phyloP scores from a whole-genome alignment of 805 yeast genomes.

The Ogataea naganishii region DNA sequence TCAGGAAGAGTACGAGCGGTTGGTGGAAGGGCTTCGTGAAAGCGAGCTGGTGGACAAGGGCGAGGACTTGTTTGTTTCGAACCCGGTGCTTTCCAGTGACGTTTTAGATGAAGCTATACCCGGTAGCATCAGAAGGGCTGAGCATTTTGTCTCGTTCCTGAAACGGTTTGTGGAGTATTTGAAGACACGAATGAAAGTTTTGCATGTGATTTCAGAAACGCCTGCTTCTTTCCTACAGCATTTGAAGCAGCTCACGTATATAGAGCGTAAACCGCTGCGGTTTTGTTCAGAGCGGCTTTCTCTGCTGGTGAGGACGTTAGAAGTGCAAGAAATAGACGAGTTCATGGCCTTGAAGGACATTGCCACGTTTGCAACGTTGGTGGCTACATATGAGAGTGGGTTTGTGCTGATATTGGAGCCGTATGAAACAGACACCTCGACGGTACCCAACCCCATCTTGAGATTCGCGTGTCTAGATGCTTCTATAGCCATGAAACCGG shows the following conservation, averaged over 20 bases:
- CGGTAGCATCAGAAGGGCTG: constrained; percentile 94
- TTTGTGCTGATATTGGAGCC: constrained; percentile 91
- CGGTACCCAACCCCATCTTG: constrained; percentile 94
- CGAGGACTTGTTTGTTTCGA: constrained; percentile 68
- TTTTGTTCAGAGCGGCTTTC: constrained; percentile 91
- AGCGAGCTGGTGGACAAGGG: constrained; percentile 56
- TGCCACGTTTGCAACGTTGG: constrained; percentile 93
- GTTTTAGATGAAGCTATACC: constrained; percentile 89
- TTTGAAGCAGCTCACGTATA: constrained; percentile 84
- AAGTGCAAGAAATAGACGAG: constrained; percentile 82
- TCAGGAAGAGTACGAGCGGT: constrained; percentile 83
- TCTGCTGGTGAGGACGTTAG: constrained; percentile 80
- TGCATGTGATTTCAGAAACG: constrained; percentile 96
- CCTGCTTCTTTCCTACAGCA: constrained; percentile 91
- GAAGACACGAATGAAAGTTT: constrained; percentile 94
- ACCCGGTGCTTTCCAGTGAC: constrained; percentile 83
- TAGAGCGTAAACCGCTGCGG: constrained; percentile 83
- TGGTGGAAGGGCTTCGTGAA: constrained; percentile 83
- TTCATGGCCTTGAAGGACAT: constrained; percentile 89
- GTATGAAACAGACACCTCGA: constrained; percentile 84
- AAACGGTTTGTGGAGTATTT: constrained; percentile 89
- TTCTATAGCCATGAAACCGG: constrained; percentile 94
- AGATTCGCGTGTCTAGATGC: constrained; percentile 95
- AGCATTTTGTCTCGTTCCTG: constrained; percentile 89
- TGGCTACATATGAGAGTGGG: constrained; percentile 91